These are phyloP conservation scores for Magnaporthales sp. DNA, from an alignment of 2,329 filamentous ascomycete genomes.

Conservation along the genomic window DNA sequence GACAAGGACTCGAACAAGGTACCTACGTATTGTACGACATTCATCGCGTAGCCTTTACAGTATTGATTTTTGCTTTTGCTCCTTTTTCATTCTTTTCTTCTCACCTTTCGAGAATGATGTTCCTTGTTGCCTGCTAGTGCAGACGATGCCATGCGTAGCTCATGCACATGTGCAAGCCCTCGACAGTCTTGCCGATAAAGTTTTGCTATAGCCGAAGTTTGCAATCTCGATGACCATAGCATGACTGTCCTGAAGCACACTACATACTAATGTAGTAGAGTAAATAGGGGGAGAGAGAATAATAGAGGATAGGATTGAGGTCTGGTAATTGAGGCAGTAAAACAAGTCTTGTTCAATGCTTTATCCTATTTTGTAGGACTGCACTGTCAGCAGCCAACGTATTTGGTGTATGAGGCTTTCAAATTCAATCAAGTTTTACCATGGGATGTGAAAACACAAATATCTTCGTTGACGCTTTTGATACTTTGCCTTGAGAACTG, in stretches of 20 bases:
- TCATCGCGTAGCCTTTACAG: background rate
- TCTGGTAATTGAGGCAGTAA: no score
- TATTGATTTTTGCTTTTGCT: background rate
- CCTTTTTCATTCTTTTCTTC: background rate
- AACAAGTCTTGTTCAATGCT: no score
- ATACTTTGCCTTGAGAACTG: background rate
- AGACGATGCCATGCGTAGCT: background rate
- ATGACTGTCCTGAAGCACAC: background rate
- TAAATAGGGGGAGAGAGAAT: background rate
- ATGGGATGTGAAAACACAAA: background rate
- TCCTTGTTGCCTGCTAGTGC: background rate
- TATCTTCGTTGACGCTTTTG: background rate
- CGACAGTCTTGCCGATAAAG: background rate
- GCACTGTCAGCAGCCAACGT: background rate
- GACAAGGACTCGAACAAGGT: background rate
- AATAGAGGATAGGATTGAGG: background rate
- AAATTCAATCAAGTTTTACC: background rate
- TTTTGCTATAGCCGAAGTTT: background rate
- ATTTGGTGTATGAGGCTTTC: background rate
- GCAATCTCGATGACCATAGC: background rate
- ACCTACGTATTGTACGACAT: background rate
- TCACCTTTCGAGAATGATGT: background rate
- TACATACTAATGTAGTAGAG: background rate
- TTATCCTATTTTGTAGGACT: background rate
- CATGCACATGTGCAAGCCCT: background rate